Conservation (phyloP, 805 yeast genomes). For the Candida pini region DNA sequence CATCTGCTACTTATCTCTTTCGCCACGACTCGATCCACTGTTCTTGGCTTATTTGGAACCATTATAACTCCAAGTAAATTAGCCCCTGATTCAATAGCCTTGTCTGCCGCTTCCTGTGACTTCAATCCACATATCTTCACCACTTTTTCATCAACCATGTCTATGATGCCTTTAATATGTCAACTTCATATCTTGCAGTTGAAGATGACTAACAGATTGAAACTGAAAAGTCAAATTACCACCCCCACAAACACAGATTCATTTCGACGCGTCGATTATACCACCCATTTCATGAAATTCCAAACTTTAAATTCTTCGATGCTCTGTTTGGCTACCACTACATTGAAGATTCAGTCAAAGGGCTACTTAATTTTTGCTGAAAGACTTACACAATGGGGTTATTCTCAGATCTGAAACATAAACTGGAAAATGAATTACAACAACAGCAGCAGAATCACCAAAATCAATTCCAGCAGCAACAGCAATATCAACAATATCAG, state of each 20-base stretch:
- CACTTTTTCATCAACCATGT: constrained; percentile 28
- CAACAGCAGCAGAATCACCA: background rate
- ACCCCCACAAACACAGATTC: too few relatives aligned
- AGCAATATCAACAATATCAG: constrained; percentile 1
- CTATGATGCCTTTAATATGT: too few relatives aligned
- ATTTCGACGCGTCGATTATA: too few relatives aligned
- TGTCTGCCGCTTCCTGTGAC: constrained; percentile 59
- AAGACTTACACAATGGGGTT: constrained; percentile 24
- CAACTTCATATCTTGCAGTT: too few relatives aligned
- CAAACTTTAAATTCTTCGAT: too few relatives aligned
- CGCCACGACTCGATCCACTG: constrained; percentile 48
- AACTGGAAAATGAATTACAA: constrained; percentile 5
- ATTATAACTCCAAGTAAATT: constrained; percentile 77
- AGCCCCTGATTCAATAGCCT: constrained; percentile 69
- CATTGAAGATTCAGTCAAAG: too few relatives aligned
- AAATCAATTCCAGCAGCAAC: constrained; percentile 1
- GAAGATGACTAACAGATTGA: too few relatives aligned
- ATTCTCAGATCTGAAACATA: constrained; percentile 12
- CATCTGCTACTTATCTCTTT: constrained; percentile 34
- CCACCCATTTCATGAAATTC: too few relatives aligned
- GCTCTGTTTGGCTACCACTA: too few relatives aligned
- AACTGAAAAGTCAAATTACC: too few relatives aligned
- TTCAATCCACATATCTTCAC: constrained; percentile 85
- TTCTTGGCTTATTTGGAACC: constrained; percentile 77
- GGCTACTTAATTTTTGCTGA: too few relatives aligned